Base-by-base conservation (phyloP, 2,329 filamentous ascomycete species). In the Helminthosporium solani region DNA sequence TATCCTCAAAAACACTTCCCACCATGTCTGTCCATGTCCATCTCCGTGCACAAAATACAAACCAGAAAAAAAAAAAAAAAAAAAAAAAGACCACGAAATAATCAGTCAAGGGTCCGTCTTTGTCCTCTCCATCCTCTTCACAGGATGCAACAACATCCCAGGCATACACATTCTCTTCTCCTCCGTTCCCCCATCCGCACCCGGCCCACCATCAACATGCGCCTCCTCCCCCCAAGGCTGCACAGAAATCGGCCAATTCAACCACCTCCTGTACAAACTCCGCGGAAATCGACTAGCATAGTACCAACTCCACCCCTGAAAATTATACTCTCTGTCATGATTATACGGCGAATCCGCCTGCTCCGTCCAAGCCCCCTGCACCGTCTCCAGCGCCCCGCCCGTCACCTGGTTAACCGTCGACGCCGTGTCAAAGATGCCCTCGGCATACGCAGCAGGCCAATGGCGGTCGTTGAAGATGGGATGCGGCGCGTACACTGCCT, bases 401-500 rank as follows among this genome's bases (percentile, higher is more conserved):
- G 49, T 57, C 0, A 35, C 31, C 5, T 41, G 37, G 34, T 67
- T 53, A 21, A 67, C 57, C 1, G 52, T 53, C 9, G 47, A 50
- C 3, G 60, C 51, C 2, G 74, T 86, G 68, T 97, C 96, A 73
- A 92, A 88, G 1, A 88, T 83, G 28, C 80, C 79, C 28, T 90
- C 86, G 50, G 94, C 80, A 63, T 90, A 90, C 42, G 83, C 80
- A 2, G 81, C 79, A 0, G 90, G 90, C 92, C 92, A 97, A 59
- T 83, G 80, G 45, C 91, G 85, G 70, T 96, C 91, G 14, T 92
- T 82, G 66, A 87, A 97, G 44, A 95, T 80, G 1, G 91, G 89
- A 61, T 97, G 92, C 1, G 92, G 92, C 2, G 85, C 90, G 56
- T 87, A 95, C 12, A 96, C 90, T 30, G 89, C 90, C 74, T 96